phyloP scores from a whole-genome alignment of 2,329 filamentous ascomycete species.

The Stachybotrys elegans region DNA sequence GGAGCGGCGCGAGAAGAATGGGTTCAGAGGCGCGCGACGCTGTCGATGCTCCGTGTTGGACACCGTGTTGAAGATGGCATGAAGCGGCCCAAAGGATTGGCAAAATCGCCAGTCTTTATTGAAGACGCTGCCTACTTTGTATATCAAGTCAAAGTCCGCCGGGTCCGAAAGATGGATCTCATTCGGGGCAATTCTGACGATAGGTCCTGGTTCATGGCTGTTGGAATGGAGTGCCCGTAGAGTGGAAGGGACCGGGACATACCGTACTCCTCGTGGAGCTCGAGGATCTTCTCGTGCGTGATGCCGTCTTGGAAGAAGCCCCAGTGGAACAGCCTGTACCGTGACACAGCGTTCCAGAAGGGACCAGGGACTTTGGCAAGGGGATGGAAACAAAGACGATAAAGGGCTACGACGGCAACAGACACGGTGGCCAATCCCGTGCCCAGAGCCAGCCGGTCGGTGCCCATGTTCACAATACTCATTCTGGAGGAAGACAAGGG shows the following conservation, averaged over 20 bases:
- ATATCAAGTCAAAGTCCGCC: slow-evolving; percentile 13
- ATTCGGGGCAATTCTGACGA: slow-evolving; percentile 13
- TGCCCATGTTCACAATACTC: too few relatives aligned
- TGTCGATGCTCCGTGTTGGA: too few relatives aligned
- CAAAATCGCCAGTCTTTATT: slow-evolving; percentile 8
- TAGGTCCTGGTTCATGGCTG: slow-evolving; percentile 11
- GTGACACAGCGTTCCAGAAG: slow-evolving; percentile 7
- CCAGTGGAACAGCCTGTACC: slow-evolving; percentile 8
- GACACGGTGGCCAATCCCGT: too few relatives aligned
- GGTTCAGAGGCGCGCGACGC: too few relatives aligned
- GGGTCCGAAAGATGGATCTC: slow-evolving; percentile 13
- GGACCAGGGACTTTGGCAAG: slow-evolving; percentile 7
- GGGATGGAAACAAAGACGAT: slow-evolving; percentile 8
- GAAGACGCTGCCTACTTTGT: slow-evolving; percentile 9
- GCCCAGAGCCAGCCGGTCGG: too few relatives aligned
- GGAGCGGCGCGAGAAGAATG: too few relatives aligned
- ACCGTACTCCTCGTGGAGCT: slow-evolving; percentile 8
- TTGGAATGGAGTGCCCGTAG: not conserved
- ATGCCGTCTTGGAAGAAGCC: slow-evolving; percentile 5
- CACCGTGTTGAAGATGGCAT: too few relatives aligned
- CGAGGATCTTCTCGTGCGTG: slow-evolving; percentile 9
- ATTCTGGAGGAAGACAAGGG: too few relatives aligned
- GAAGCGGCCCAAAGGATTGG: too few relatives aligned
- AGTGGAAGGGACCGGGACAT: not conserved
- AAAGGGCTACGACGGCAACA: slow-evolving; percentile 3